Evolutionary conservation across 306 rosid genomes (phyloP), one percentile per base, ranked within the genome.

Genomic region (Rosa chinensis): DNA sequence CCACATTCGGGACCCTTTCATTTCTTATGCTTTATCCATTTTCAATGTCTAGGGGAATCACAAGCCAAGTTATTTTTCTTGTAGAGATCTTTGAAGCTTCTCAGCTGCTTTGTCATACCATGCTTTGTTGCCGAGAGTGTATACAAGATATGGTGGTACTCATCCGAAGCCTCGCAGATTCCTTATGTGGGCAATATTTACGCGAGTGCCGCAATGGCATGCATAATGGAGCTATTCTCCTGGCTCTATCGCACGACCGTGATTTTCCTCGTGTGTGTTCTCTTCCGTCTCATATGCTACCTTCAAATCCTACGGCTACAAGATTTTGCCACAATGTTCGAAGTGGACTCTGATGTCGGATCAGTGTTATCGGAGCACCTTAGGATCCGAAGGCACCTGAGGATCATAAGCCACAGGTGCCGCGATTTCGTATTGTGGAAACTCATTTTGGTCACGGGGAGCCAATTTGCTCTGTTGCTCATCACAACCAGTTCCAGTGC

Each of bases 121-220:
- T 88, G 95, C 82, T 84, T 94, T 18, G 66, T 76, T 6, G 97
- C 88, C 0, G 95, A 91, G 89, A n/a, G 85, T 73, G 93, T 91
- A 72, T 95, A 91, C 90, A 92, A 95, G 82, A 85, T 95, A 78
- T 95, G 99, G 99, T 95, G 99, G 98, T 95, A 95, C 79, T 85
- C 96, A 21, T 92, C 99, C 0, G 99, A 94, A 77, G 93, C 86
- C 3, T 86, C 94, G 8, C 92, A 84, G 43, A 95, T 95, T 67
- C 97, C 99, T 0, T 92, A 86, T 74, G 1, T 95, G 18, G 99
- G 97, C 0, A 91, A 89, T 64, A 90, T 88, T 6, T 81, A 87
- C 69, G 78, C 86, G 42, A 92, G 98, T 10, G 98, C 90, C 74
- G 68, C 81, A 4, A 90, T 86, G 0, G 97, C 92, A 1, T 92